Conservation (phyloP, 177 flowering plant species). For the Vitis hybrid region DNA sequence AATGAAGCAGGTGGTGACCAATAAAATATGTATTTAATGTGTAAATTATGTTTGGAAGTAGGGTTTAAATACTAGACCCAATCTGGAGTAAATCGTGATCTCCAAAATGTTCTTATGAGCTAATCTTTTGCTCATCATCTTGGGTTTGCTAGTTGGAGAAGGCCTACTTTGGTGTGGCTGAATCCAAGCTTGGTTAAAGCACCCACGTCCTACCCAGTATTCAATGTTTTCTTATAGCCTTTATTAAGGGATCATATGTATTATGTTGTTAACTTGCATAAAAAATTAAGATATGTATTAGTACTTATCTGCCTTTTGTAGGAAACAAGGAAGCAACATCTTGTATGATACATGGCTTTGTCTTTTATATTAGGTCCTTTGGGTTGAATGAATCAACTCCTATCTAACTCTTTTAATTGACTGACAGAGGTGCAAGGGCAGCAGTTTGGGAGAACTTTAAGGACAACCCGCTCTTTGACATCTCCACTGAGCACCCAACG, state of each 20-base stretch:
- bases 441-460: conserved; percentile 86
- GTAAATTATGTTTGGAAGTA: background rate
- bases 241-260: too few relatives aligned
- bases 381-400: background rate
- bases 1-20: too few relatives aligned
- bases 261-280: background rate
- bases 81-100: too few relatives aligned
- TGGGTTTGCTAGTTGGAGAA: background rate
- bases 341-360: background rate
- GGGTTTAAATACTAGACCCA: background rate
- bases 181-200: too few relatives aligned
- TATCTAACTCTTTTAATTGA: conserved; percentile 8
- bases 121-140: background rate
- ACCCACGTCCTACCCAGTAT: background rate
- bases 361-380: background rate
- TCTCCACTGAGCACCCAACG: conserved; percentile 77
- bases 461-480: conserved; percentile 75
- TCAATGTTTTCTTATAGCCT: too few relatives aligned
- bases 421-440: conserved; percentile 71
- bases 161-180: background rate
- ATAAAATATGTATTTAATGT: too few relatives aligned
- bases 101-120: background rate
- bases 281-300: background rate
- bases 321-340: too few relatives aligned
- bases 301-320: too few relatives aligned